A percentile compares a stretch with the other conserved stretches of the same genome.
Evolutionary conservation across 164 flowering plant species (phyloP).

Genomic region (Vitis labrusca): DNA sequence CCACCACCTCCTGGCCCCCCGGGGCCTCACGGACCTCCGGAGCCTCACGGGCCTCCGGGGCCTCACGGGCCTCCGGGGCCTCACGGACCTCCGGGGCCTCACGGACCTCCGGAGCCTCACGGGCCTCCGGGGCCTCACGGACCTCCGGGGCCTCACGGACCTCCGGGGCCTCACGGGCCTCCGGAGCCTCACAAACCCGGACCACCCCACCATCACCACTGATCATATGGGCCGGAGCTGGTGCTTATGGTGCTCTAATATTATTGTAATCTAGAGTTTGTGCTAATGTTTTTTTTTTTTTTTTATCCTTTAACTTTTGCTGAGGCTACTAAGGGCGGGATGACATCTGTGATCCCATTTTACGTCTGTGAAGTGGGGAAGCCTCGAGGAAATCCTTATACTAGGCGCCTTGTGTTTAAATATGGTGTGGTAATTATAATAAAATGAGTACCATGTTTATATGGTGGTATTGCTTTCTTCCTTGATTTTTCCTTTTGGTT

Average conservation of each 20-base stretch:
- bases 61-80: conserved; percentile 10
- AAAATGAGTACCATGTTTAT: neutral
- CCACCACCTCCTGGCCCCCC: conserved; percentile 10
- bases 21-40: conserved; percentile 9
- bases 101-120: conserved; percentile 9
- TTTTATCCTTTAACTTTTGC: too few relatives aligned
- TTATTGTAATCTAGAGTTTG: neutral
- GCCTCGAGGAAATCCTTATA: too few relatives aligned
- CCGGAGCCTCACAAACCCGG: conserved; percentile 13
- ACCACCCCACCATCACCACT: conserved; percentile 3
- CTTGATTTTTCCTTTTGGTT: too few relatives aligned
- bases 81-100: conserved; percentile 2
- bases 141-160: conserved; percentile 11
- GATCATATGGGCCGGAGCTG: neutral
- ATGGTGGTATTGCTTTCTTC: neutral
- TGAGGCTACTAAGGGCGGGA: too few relatives aligned
- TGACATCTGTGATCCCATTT: too few relatives aligned
- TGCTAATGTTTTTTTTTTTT: neutral
- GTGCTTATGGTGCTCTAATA: too few relatives aligned
- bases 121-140: conserved; percentile 6
- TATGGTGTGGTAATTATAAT: neutral
- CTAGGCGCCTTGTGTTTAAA: neutral
- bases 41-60: conserved; percentile 2
- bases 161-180: conserved; percentile 9
- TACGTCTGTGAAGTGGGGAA: too few relatives aligned